Evolutionary conservation across 2,329 filamentous ascomycete genomes (phyloP).

Genomic region (Aspergillus persii): DNA sequence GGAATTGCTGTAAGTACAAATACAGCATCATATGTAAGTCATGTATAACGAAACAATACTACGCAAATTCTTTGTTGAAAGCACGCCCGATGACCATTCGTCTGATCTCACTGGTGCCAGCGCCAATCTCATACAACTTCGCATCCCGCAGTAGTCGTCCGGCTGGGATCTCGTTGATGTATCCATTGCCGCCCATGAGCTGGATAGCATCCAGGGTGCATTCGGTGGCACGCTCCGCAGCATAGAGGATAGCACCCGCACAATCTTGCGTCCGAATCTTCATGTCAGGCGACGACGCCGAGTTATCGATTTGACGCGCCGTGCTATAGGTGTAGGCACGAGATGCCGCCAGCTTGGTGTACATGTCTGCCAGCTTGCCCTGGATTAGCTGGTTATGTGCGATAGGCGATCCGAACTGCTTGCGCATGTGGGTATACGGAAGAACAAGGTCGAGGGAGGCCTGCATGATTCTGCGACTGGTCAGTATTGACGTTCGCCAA

Average conservation of each 20-base stretch:
- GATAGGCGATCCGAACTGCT: slow-evolving; percentile 83
- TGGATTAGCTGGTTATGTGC: slow-evolving; percentile 92
- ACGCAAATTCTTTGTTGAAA: slow-evolving; percentile 80
- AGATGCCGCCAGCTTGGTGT: slow-evolving; percentile 83
- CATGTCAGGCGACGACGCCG: slow-evolving; percentile 44
- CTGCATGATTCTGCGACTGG: slow-evolving; percentile 70
- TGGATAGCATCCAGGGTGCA: slow-evolving; percentile 85
- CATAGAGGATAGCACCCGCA: slow-evolving; percentile 89
- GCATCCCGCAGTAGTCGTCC: slow-evolving; percentile 77
- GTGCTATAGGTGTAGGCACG: slow-evolving; percentile 85
- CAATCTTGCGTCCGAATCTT: slow-evolving; percentile 83
- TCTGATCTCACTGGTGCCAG: slow-evolving; percentile 90
- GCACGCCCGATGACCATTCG: slow-evolving; percentile 90
- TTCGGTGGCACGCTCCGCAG: slow-evolving; percentile 82
- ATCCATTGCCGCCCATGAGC: slow-evolving; percentile 90
- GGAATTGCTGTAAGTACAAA: slow-evolving; percentile 7
- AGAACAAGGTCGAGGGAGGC: slow-evolving; percentile 79
- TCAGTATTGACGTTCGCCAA: not conserved
- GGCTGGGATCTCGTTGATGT: slow-evolving; percentile 91
- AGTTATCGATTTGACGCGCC: slow-evolving; percentile 75
- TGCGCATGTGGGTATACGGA: slow-evolving; percentile 83
- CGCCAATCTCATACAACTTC: slow-evolving; percentile 92
- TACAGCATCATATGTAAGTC: not conserved
- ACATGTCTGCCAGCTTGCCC: slow-evolving; percentile 94
- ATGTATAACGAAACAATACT: slow-evolving; percentile 9